Conservation (phyloP, 371 early-diverging fungal genomes). For the Mucor mucedo region DNA sequence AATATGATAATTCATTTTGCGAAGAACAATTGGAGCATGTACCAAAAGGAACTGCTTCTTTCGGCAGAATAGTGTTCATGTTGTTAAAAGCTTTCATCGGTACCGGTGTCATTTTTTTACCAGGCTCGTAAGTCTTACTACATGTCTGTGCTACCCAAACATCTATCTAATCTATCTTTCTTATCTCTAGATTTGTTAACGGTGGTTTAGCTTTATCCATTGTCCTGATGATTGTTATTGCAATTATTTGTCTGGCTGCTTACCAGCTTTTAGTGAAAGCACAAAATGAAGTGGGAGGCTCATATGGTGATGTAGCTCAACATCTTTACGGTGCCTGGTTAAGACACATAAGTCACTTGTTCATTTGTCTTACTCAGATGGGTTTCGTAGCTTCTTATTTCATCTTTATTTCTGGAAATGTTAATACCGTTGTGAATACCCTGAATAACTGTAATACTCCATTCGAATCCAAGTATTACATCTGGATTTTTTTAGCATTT, state of each 20-base stretch:
- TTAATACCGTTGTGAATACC: slow-evolving; percentile 66
- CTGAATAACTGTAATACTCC: slow-evolving; percentile 62
- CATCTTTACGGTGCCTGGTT: slow-evolving; percentile 72
- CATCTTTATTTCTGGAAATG: slow-evolving; percentile 85
- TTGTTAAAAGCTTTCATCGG: slow-evolving; percentile 80
- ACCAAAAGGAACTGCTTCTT: slow-evolving; percentile 56
- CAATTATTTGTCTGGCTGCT: slow-evolving; percentile 33
- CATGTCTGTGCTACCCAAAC: too few species aligned
- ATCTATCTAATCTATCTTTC: background rate
- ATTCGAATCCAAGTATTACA: slow-evolving; percentile 61
- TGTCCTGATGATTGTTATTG: slow-evolving; percentile 40
- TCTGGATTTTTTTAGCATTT: slow-evolving; percentile 68
- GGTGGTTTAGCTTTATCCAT: slow-evolving; percentile 49
- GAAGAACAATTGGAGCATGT: slow-evolving; percentile 35
- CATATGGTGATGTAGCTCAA: slow-evolving; percentile 81
- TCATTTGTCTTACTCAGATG: slow-evolving; percentile 78
- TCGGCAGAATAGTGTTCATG: slow-evolving; percentile 72
- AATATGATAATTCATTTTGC: slow-evolving; percentile 6
- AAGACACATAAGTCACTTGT: slow-evolving; percentile 64
- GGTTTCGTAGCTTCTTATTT: slow-evolving; percentile 85
- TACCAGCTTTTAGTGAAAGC: slow-evolving; percentile 39
- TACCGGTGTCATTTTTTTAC: slow-evolving; percentile 70
- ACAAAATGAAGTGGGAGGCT: slow-evolving; percentile 60
- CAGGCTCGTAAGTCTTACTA: slow-evolving; percentile 58
- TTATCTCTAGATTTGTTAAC: slow-evolving; percentile 41